Percentiles rank a stretch among this genome's conserved stretches.
Conservation (phyloP, 75 land plant species). For the Pseudotsuga menziesii region DNA sequence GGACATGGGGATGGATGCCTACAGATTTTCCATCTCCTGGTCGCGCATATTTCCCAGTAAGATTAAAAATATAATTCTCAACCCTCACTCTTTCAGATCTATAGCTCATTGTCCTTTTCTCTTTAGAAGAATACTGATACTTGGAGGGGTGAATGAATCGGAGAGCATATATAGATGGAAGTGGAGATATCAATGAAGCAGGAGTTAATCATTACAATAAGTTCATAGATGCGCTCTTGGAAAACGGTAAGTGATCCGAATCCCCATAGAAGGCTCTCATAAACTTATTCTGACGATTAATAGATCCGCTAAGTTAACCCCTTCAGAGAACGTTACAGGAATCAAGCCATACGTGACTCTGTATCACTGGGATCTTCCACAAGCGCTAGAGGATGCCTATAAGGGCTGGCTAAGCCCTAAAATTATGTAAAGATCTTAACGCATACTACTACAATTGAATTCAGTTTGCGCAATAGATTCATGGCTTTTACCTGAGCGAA, state of each 20-base stretch:
- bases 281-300: no score
- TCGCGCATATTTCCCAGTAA: slow-evolving; percentile 73
- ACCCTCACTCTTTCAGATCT: slow-evolving; percentile 11
- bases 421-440: slow-evolving; percentile 14
- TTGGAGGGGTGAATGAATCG: background rate
- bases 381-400: slow-evolving; percentile 31
- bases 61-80: background rate
- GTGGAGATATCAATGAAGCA: slow-evolving; percentile 60
- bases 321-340: slow-evolving; percentile 11
- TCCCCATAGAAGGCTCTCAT: no score
- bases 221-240: slow-evolving; percentile 66
- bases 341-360: slow-evolving; percentile 32
- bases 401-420: slow-evolving; percentile 28
- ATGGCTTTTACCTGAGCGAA: no score
- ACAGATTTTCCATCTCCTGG: slow-evolving; percentile 76
- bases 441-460: no score
- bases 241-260: slow-evolving; percentile 34
- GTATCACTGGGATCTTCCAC: slow-evolving; percentile 40
- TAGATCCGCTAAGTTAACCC: no score
- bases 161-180: slow-evolving; percentile 48
- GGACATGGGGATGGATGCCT: slow-evolving; percentile 82
- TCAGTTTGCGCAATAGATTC: no score
- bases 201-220: slow-evolving; percentile 83
- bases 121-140: background rate
- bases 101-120: background rate